phyloP scores from a whole-genome alignment of 306 rosid genomes.

The Cotoneaster glaucophyllus region DNA sequence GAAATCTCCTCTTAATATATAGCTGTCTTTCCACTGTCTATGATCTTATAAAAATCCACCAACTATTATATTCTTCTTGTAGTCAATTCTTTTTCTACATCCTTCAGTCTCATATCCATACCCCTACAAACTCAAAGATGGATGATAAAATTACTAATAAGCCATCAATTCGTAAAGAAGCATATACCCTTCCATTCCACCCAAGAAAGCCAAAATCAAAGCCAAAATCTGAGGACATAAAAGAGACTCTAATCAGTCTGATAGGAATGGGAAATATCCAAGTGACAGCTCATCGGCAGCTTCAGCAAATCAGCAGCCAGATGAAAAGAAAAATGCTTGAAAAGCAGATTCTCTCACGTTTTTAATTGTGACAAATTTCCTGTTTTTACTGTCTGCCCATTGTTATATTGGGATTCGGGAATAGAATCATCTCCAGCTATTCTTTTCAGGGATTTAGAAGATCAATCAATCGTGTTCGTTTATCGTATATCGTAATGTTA shows the following conservation, averaged over 20 bases:
- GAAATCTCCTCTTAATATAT: too few relatives aligned
- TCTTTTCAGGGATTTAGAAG: rapidly evolving
- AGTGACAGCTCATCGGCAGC: neutral
- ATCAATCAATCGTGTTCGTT: too few relatives aligned
- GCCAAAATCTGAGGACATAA: neutral
- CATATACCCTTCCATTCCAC: neutral
- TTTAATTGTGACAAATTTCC: neutral
- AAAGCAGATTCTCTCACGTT: neutral
- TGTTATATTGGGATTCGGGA: too few relatives aligned
- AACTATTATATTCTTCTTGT: neutral
- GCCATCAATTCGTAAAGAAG: neutral
- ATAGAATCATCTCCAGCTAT: rapidly evolving
- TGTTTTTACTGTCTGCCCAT: neutral
- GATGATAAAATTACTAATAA: neutral
- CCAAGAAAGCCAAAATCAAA: neutral
- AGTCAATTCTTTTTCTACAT: neutral
- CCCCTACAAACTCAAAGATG: neutral
- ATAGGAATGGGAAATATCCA: neutral
- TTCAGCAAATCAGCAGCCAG: neutral
- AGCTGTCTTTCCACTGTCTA: too few relatives aligned
- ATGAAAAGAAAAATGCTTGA: neutral
- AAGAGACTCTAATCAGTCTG: neutral
- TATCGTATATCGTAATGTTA: rapidly evolving
- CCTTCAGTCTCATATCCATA: neutral
- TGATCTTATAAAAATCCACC: too few relatives aligned